Base-by-base conservation (phyloP, 306 rosid species). In the Trifolium pratense region DNA sequence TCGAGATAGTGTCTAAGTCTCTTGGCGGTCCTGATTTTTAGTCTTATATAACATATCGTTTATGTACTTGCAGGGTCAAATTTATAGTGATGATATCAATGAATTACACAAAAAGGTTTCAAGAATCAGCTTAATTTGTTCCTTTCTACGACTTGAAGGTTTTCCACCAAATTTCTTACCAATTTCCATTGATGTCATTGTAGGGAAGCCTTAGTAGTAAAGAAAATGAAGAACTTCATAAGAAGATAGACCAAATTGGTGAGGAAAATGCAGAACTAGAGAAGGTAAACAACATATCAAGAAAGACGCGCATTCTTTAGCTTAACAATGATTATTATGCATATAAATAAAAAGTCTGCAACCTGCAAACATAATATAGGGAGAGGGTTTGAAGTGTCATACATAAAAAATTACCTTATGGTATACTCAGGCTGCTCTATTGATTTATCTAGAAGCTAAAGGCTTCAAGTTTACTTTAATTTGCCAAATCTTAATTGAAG, bases 201-300 rank as follows among this genome's bases (percentile, higher is more conserved):
- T 81, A 89, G 94, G 91, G 82, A 66, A 83, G 65, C 45, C 75
- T 79, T 25, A 26, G 77, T 64, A 81, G 78, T 43, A 67, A 69
- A 66, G 84, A 83, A 74, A 87, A 87, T 40, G 58, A 36, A 42
- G 78, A 89, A 77, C 86, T 87, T 37, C n/a, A 49, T 75, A 83
- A 61, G 66, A 79, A 85, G 73, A 63, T 87, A 63, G 79, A 83
- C 55, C 52, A 40, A 76, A 68, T 85, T 15, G 66, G 70, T 3
- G 71, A 83, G 42, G 86, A 89, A 83, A 87, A 87, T 61, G 75
- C 67, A 77, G 86, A 85, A 57, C 82, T 85, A 63, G 58, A 78
- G 42, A 84, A 87, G 89, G 88, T 87, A 85, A 43, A 8, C 66
- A 15, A 32, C 9, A 32, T 14, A 25, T 67, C 42, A 60, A 43